phyloP scores from a whole-genome alignment of 2,329 filamentous ascomycete genomes.

The Diplodia sapinea region DNA sequence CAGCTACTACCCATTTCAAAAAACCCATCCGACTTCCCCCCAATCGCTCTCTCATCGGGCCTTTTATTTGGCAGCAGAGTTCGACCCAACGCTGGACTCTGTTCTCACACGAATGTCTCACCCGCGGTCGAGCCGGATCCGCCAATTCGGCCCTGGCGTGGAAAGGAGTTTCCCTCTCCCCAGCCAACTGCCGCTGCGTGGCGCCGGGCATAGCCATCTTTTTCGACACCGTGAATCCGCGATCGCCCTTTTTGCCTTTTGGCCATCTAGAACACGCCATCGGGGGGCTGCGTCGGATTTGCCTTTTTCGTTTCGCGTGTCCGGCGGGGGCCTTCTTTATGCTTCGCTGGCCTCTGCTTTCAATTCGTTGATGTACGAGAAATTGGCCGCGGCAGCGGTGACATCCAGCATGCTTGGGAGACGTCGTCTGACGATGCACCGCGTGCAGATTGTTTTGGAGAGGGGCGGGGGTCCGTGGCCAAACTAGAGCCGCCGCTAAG shows the following conservation, averaged over 20 bases:
- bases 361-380: neutral
- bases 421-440: neutral
- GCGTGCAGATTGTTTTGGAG: neutral
- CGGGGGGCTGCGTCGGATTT: neutral
- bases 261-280: neutral
- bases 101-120: no score
- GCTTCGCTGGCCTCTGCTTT: neutral
- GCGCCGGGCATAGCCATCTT: no score
- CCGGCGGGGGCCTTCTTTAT: neutral
- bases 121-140: no score
- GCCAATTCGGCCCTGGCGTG: no score
- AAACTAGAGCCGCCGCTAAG: neutral
- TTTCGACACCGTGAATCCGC: no score
- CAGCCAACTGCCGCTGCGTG: no score
- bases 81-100: no score
- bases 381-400: neutral
- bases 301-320: neutral
- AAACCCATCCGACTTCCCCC: neutral
- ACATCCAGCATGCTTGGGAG: neutral
- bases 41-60: neutral
- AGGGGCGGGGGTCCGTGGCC: neutral
- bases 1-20: constrained; percentile 2
- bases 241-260: no score
- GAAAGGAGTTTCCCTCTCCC: no score
- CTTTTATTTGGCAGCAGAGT: neutral